Evolutionary conservation across 768 basidiomycete species (phyloP).

Genomic region (Hydnum rufescens): DNA sequence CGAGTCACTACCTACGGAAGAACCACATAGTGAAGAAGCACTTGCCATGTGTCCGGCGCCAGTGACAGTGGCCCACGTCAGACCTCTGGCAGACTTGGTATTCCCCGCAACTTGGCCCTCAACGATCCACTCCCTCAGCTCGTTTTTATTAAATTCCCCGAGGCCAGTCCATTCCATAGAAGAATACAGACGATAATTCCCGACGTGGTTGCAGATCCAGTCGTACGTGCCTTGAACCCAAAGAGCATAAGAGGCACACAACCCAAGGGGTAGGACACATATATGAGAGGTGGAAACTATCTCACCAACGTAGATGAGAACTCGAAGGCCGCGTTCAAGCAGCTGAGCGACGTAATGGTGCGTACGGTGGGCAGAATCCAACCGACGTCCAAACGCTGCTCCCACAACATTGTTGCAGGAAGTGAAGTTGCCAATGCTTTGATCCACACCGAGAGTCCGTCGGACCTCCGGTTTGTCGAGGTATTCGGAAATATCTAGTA

Average conservation of each 20-base stretch:
- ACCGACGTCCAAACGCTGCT: slow-evolving; percentile 29
- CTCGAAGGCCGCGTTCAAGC: slow-evolving; percentile 53
- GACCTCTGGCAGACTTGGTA: slow-evolving; percentile 31
- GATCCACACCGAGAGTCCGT: slow-evolving; percentile 35
- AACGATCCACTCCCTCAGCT: slow-evolving; percentile 35
- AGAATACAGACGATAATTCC: slow-evolving; percentile 60
- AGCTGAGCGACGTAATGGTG: slow-evolving; percentile 36
- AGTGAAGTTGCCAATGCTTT: slow-evolving; percentile 30
- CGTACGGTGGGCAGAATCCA: slow-evolving; percentile 41
- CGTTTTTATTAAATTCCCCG: slow-evolving; percentile 26
- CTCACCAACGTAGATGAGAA: slow-evolving; percentile 39
- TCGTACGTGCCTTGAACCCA: slow-evolving; percentile 17
- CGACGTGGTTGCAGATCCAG: slow-evolving; percentile 42
- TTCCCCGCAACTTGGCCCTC: slow-evolving; percentile 34
- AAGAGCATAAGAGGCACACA: neutral
- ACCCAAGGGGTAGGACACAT: neutral
- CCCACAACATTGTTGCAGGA: slow-evolving; percentile 36
- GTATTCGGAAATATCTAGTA: slow-evolving; percentile 31
- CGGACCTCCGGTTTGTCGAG: slow-evolving; percentile 40
- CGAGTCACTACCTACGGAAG: neutral
- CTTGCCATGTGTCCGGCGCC: slow-evolving; percentile 61
- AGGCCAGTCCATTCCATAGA: slow-evolving; percentile 52
- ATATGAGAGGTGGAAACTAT: too few relatives aligned
- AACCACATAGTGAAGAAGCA: neutral
- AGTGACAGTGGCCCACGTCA: slow-evolving; percentile 44